Evolutionary conservation across 495 filamentous ascomycete species (phyloP).

Genomic region (Neurospora discreta): DNA sequence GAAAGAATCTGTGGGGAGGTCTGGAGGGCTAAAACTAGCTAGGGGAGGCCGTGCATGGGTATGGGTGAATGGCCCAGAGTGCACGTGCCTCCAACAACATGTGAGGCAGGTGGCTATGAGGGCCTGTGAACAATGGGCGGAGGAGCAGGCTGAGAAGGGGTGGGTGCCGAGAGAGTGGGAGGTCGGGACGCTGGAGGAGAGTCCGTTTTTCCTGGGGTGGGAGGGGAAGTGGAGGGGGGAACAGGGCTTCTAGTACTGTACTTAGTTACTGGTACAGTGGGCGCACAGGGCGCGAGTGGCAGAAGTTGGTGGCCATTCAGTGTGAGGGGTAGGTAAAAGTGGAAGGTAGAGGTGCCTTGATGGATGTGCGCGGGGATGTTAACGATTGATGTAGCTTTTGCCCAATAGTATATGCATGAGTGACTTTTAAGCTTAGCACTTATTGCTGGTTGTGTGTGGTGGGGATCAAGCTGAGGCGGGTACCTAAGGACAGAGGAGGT

Average conservation of each 20-base stretch:
- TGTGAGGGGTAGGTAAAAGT: background rate
- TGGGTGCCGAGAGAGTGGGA: conserved; percentile 55
- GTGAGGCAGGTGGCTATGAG: conserved; percentile 67
- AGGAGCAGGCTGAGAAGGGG: conserved; percentile 59
- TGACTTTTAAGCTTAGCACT: background rate
- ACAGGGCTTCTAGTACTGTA: conserved; percentile 47
- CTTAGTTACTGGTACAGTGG: too few species aligned
- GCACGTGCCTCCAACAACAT: too few species aligned
- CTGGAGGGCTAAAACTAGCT: too few species aligned
- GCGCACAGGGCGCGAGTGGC: too few species aligned
- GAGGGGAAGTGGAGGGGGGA: conserved; percentile 69
- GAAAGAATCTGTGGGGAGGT: too few species aligned
- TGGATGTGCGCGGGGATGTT: background rate
- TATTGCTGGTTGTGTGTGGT: background rate
- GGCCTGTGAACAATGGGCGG: conserved; percentile 51
- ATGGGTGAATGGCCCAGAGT: too few species aligned
- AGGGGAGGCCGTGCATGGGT: too few species aligned
- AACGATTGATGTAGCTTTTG: background rate
- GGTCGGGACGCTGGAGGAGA: conserved; percentile 65
- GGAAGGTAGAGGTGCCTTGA: too few species aligned
- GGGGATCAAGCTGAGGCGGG: too few species aligned
- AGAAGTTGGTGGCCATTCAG: too few species aligned
- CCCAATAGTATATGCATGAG: background rate
- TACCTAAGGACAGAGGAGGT: too few species aligned
- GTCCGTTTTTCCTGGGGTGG: conserved; percentile 76